phyloP scores from a whole-genome alignment of 148 eudicot species.

The Chenopodium quinoa region DNA sequence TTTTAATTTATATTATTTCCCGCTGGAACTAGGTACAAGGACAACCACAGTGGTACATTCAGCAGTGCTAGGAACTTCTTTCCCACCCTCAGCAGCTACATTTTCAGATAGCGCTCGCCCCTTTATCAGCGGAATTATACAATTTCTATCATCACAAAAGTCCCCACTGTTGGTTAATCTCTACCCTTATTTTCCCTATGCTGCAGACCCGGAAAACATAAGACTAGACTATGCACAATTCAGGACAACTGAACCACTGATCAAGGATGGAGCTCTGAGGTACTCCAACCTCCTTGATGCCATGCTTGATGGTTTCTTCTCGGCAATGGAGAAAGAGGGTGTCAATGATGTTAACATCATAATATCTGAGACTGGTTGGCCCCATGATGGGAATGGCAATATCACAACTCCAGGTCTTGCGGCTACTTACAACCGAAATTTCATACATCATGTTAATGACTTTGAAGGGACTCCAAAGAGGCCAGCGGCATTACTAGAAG shows the following conservation, averaged over 20 bases:
- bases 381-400: constrained; percentile 41
- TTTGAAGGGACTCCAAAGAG: constrained; percentile 40
- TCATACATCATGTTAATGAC: constrained; percentile 3
- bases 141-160: constrained; percentile 30
- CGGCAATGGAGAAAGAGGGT: constrained; percentile 43
- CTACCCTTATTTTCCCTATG: constrained; percentile 59
- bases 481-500: constrained; percentile 22
- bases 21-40: constrained; percentile 20
- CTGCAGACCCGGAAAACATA: constrained; percentile 30
- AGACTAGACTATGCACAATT: constrained; percentile 48
- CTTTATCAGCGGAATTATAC: constrained; percentile 21
- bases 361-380: constrained; percentile 47
- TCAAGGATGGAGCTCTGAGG: constrained; percentile 31
- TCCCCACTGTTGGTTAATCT: constrained; percentile 42
- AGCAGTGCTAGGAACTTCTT: constrained; percentile 34
- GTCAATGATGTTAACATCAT: constrained; percentile 25
- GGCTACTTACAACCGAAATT: constrained; percentile 33
- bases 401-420: constrained; percentile 39
- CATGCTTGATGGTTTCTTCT: constrained; percentile 39
- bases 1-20: too few species aligned
- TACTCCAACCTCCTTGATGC: constrained; percentile 56
- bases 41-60: constrained; percentile 45
- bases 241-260: constrained; percentile 1
- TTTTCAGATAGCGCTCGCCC: constrained; percentile 29
- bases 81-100: constrained; percentile 48